phyloP scores from a whole-genome alignment of 176 grass and related monocot species.

The Puya raimondii region DNA sequence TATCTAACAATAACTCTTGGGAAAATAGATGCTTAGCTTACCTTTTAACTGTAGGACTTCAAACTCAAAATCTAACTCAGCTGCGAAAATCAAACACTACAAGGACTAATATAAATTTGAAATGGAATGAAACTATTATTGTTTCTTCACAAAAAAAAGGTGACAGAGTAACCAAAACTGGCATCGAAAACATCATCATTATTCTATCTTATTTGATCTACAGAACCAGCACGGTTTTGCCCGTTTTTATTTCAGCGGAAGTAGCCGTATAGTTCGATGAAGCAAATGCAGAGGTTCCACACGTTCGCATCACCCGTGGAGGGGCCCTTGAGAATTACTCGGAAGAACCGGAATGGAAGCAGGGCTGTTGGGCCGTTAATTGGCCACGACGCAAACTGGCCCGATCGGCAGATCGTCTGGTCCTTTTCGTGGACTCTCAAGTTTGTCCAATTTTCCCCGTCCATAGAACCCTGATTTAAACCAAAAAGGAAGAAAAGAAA shows the following conservation, averaged over 20 bases:
- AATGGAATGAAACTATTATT: too few relatives aligned
- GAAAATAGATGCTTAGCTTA: too few relatives aligned
- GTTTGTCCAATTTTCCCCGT: conserved; percentile 61
- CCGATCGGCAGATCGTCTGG: conserved; percentile 53
- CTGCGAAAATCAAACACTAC: too few relatives aligned
- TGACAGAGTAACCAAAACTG: too few relatives aligned
- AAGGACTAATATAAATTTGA: too few relatives aligned
- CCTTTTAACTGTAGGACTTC: too few relatives aligned
- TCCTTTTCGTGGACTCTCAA: conserved; percentile 60
- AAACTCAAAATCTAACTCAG: too few relatives aligned
- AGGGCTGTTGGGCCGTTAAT: conserved; percentile 43
- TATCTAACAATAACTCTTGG: too few relatives aligned
- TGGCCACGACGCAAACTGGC: conserved; percentile 80
- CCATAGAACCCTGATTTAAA: conserved; percentile 58
- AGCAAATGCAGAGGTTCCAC: conserved; percentile 88
- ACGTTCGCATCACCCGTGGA: conserved; percentile 21
- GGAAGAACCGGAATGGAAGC: conserved; percentile 82
- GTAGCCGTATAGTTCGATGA: conserved; percentile 85
- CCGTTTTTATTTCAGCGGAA: conserved; percentile 32
- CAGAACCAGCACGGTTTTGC: too few relatives aligned
- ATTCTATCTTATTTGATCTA: too few relatives aligned
- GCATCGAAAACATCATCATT: too few relatives aligned
- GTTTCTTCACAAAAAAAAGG: too few relatives aligned
- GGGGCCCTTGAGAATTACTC: conserved; percentile 43
- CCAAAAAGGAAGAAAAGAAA: neutral